Conservation (phyloP, 108 stramenopile genomes). For the Nitzschia palea region DNA sequence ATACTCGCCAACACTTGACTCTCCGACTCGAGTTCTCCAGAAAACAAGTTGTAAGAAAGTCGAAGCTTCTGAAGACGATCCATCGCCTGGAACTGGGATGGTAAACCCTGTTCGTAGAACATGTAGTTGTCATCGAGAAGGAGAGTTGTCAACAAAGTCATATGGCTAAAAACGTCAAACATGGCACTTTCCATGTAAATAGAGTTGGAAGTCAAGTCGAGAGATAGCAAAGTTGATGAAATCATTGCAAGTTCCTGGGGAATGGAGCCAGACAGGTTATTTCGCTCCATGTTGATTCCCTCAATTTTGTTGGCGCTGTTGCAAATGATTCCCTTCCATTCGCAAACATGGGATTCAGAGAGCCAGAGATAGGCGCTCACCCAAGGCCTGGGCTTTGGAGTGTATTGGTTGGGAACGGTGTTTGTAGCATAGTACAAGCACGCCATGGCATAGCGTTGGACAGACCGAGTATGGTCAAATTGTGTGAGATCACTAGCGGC, state of each 20-base stretch:
- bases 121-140: conserved; percentile 61
- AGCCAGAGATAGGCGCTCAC: conserved; percentile 36
- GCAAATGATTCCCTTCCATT: conserved; percentile 54
- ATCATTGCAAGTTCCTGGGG: conserved; percentile 43
- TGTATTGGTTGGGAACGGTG: conserved; percentile 15
- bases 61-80: conserved; percentile 33
- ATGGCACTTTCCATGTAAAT: conserved; percentile 33
- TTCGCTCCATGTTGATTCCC: conserved; percentile 35
- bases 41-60: conserved; percentile 50
- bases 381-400: conserved; percentile 35
- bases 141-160: conserved; percentile 37
- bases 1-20: conserved; percentile 26
- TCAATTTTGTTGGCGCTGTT: conserved; percentile 19
- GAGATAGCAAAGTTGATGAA: conserved; percentile 14
- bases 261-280: conserved; percentile 41
- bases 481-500: conserved; percentile 4
- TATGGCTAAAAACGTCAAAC: conserved; percentile 26
- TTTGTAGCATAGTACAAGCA: conserved; percentile 51
- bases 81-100: conserved; percentile 22
- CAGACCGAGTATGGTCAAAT: conserved; percentile 18
- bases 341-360: conserved; percentile 29
- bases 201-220: conserved; percentile 41
- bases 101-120: conserved; percentile 36
- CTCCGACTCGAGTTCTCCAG: conserved; percentile 32
- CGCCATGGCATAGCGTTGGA: conserved; percentile 52